These are phyloP conservation scores for Pinus taeda DNA, from an alignment of 75 land plant species.

Conservation along the genomic window DNA sequence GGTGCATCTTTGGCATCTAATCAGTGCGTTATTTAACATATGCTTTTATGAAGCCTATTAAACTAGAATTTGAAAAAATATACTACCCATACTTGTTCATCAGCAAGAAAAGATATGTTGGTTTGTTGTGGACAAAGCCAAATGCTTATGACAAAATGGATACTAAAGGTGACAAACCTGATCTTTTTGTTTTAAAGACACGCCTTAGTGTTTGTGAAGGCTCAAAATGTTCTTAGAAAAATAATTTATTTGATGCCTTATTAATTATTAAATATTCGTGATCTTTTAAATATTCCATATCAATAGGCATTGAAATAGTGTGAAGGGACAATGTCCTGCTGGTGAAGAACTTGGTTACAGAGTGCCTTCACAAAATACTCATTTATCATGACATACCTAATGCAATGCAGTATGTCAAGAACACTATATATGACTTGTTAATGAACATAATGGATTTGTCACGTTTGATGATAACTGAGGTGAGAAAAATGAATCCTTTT, in stretches of 20 bases:
- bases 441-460: constrained; percentile 99
- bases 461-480: constrained; percentile 98
- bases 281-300: background rate
- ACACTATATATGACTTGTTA: constrained; percentile 90
- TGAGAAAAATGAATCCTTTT: constrained; percentile 7
- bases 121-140: constrained; percentile 88
- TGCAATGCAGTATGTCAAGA: constrained; percentile 93
- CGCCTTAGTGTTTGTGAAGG: background rate
- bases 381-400: constrained; percentile 84
- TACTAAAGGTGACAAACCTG: constrained; percentile 64
- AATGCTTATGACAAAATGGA: constrained; percentile 97
- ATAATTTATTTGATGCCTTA: background rate
- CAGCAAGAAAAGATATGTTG: constrained; percentile 99
- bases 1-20: background rate
- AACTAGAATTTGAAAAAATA: constrained; percentile 98
- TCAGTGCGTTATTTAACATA: constrained; percentile 12
- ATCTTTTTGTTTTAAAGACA: background rate
- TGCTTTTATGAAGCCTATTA: constrained; percentile 71
- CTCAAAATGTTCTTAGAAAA: background rate
- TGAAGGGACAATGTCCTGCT: constrained; percentile 95
- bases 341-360: constrained; percentile 93
- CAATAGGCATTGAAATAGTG: constrained; percentile 95
- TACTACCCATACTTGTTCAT: constrained; percentile 96
- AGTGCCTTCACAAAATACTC: constrained; percentile 90
- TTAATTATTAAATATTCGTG: background rate